These are phyloP conservation scores for Trichoderma cornu-damae DNA, from an alignment of 2,329 filamentous ascomycete genomes.

Conservation along the genomic window DNA sequence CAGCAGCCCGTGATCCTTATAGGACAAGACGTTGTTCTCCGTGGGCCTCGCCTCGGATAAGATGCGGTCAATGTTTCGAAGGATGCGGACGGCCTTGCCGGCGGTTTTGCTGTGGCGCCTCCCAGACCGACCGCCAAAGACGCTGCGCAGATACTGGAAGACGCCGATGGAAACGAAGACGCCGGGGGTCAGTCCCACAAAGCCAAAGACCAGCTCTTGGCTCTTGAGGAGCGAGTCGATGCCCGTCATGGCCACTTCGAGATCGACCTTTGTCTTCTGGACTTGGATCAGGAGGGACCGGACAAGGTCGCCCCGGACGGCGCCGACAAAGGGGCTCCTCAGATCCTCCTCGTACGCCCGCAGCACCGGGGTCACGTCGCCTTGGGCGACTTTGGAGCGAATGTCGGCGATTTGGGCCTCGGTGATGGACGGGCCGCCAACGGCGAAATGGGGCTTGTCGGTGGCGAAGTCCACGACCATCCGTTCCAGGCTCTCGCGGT, in stretches of 20 bases:
- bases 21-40: conserved; percentile 70
- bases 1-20: conserved; percentile 87
- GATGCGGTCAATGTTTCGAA: conserved; percentile 84
- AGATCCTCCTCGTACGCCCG: conserved; percentile 89
- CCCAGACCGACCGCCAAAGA: conserved; percentile 67
- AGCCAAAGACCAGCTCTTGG: conserved; percentile 96
- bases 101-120: conserved; percentile 59
- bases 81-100: conserved; percentile 66
- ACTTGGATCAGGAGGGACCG: conserved; percentile 91
- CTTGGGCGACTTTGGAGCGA: conserved; percentile 74
- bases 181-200: conserved; percentile 88
- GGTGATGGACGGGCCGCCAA: conserved; percentile 48
- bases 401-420: conserved; percentile 70
- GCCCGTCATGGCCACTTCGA: conserved; percentile 91
- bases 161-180: conserved; percentile 78
- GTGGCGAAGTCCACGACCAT: conserved; percentile 97
- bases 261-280: conserved; percentile 97
- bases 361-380: conserved; percentile 87
- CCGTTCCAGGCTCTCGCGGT: conserved; percentile 85
- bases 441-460: conserved; percentile 65
- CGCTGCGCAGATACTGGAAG: conserved; percentile 63
- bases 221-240: conserved; percentile 94
- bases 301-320: conserved; percentile 79
- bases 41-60: conserved; percentile 63
- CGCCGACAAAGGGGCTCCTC: conserved; percentile 72